Evolutionary conservation across 1,284 basidiomycete genomes (phyloP).

Genomic region (Apiotrichum gamsii): DNA sequence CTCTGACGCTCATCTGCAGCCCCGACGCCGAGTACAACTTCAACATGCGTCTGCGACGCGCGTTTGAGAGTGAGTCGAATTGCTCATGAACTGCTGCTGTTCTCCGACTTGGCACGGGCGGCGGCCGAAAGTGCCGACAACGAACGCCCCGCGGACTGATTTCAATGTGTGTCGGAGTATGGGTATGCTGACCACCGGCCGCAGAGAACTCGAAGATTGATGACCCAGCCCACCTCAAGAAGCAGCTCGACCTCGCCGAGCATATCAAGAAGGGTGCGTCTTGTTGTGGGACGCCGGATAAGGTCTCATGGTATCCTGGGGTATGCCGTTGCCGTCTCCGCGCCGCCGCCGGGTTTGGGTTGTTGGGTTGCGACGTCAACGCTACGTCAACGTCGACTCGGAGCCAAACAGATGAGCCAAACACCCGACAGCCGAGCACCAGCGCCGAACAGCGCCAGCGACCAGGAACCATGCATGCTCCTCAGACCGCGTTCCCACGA

Average conservation of each 20-base stretch:
- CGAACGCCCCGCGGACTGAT: neutral
- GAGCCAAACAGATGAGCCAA: too few relatives aligned
- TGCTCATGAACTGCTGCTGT: neutral
- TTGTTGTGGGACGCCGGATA: too few relatives aligned
- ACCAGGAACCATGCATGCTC: neutral
- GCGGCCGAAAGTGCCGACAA: neutral
- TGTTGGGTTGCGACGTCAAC: too few relatives aligned
- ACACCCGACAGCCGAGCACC: too few relatives aligned
- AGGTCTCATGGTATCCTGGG: too few relatives aligned
- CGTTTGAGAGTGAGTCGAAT: slow-evolving; percentile 43
- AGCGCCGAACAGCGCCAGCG: too few relatives aligned
- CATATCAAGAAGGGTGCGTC: slow-evolving; percentile 78
- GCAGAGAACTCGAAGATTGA: slow-evolving; percentile 66
- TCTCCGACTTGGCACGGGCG: neutral
- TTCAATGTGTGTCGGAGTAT: too few relatives aligned
- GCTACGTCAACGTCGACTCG: too few relatives aligned
- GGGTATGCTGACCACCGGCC: neutral
- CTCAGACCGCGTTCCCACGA: neutral
- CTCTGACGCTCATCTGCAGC: slow-evolving; percentile 20
- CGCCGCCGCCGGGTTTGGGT: too few relatives aligned
- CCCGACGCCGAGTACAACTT: slow-evolving; percentile 46
- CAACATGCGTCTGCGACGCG: slow-evolving; percentile 45
- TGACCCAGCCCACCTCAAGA: slow-evolving; percentile 67
- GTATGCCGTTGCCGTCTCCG: too few relatives aligned
- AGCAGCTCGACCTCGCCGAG: slow-evolving; percentile 69